phyloP scores from a whole-genome alignment of 169 alveolate species.

The Cryptosporidium parvum region DNA sequence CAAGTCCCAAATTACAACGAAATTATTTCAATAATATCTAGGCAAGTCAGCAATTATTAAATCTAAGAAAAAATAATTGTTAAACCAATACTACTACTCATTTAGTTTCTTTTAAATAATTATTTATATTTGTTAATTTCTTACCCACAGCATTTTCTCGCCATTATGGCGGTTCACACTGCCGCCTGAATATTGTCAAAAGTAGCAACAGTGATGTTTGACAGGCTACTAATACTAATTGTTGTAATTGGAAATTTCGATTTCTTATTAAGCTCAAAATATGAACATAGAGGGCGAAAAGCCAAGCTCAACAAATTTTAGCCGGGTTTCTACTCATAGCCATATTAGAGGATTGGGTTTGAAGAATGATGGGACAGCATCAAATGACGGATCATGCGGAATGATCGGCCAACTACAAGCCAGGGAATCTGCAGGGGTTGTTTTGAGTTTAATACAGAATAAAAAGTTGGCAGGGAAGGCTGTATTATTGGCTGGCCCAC shows the following conservation, averaged over 20 bases:
- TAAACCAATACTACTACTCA: background rate
- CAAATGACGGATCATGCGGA: constrained; percentile 90
- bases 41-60: background rate
- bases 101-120: background rate
- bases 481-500: constrained; percentile 92
- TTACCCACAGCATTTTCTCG: background rate
- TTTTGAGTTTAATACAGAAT: constrained; percentile 95
- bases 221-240: background rate
- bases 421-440: constrained; percentile 98
- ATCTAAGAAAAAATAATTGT: background rate
- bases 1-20: constrained; percentile 31
- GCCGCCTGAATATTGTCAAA: background rate
- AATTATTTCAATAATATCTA: background rate
- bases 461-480: constrained; percentile 98
- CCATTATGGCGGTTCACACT: background rate
- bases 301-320: background rate
- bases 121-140: background rate
- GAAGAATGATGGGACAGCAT: constrained; percentile 91
- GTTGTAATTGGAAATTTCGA: background rate
- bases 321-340: constrained; percentile 96
- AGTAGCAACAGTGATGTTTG: background rate
- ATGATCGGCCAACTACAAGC: constrained; percentile 98
- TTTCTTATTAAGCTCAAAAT: background rate
- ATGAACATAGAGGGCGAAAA: constrained; percentile 4
- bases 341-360: constrained; percentile 99